Evolutionary conservation across 371 early-diverging fungal genomes (phyloP).

Genomic region (Saksenaea vasiformis): DNA sequence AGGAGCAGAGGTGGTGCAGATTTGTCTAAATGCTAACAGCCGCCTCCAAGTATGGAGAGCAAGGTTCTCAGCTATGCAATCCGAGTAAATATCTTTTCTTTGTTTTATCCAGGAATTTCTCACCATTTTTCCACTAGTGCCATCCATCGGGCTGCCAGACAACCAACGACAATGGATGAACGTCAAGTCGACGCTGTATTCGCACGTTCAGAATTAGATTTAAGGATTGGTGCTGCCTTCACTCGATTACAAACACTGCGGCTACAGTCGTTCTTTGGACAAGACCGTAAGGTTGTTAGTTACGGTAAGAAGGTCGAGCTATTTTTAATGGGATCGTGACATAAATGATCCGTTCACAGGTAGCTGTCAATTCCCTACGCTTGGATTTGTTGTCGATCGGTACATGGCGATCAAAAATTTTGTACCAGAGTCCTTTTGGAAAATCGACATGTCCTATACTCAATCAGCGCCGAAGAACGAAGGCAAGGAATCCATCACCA

Average conservation of each 20-base stretch:
- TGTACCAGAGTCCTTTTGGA: slow-evolving; percentile 93
- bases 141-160: slow-evolving; percentile 81
- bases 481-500: slow-evolving; percentile 34
- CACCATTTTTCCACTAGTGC: slow-evolving; percentile 48
- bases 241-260: slow-evolving; percentile 93
- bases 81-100: slow-evolving; percentile 39
- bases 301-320: slow-evolving; percentile 67
- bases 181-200: slow-evolving; percentile 90
- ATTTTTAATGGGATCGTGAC: neutral
- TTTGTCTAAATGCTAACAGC: slow-evolving; percentile 69
- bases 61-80: slow-evolving; percentile 80
- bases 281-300: slow-evolving; percentile 70
- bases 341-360: slow-evolving; percentile 51
- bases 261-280: slow-evolving; percentile 54
- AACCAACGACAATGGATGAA: slow-evolving; percentile 71
- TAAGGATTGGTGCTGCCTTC: slow-evolving; percentile 96
- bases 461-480: slow-evolving; percentile 10
- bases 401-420: slow-evolving; percentile 80
- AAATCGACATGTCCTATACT: slow-evolving; percentile 69
- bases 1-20: slow-evolving; percentile 81
- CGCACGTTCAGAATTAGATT: slow-evolving; percentile 93
- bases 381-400: slow-evolving; percentile 98
- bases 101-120: neutral
- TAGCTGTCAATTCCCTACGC: slow-evolving; percentile 99
- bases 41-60: slow-evolving; percentile 75